Base-by-base conservation (phyloP, 306 rosid species). In the Sesbania bispinosa region DNA sequence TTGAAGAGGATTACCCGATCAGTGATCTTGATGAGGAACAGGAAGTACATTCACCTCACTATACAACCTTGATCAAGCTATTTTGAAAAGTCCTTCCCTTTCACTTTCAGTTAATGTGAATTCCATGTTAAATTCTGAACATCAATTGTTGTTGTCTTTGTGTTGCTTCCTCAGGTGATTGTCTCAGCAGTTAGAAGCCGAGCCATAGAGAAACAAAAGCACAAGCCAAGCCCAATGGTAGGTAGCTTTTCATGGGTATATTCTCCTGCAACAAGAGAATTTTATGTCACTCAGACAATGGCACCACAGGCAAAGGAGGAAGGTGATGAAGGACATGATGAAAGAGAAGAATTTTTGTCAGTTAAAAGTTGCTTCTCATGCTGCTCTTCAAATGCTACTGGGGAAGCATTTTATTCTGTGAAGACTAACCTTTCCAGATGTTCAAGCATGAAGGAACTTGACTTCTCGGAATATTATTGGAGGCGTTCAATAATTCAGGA, bases 21-120 rank as follows among this genome's bases (percentile, higher is more conserved):
- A 76, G 81, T 20, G 94, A 93, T 79, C 79, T 85, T 46, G 89
- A 86, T 11, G 90, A 93, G 46, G 92, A 88, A 76, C 88, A 88
- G 35, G 85, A 90, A 73, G 96, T 94, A 81, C 15, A 59, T 5
- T 57, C 15, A 60, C 54, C 60, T 47, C 33, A 59, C 38, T 14
- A 8, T 61, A 65, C 54, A 54, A 55, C 39, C 33, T 76, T 67
- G 15, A 29, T 45, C 29, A 24, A 20, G 58, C 62, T 41, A 32
- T 38, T 46, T 36, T 29, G n/a, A 10, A 45, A 38, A 26, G 53
- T 38, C 54, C 61, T 47, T n/a, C 41, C 46, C 16, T 27, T 71
- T 62, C 4, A n/a, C 35, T 61, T 16, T 24, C 10, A 35, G 1
- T 1, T 36, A 20, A 35, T 36, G 14, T 48, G 43, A 81, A 62